These are phyloP conservation scores for Blastobotrys serpentis DNA, from an alignment of 1,139 yeast genomes.

Conservation along the genomic window DNA sequence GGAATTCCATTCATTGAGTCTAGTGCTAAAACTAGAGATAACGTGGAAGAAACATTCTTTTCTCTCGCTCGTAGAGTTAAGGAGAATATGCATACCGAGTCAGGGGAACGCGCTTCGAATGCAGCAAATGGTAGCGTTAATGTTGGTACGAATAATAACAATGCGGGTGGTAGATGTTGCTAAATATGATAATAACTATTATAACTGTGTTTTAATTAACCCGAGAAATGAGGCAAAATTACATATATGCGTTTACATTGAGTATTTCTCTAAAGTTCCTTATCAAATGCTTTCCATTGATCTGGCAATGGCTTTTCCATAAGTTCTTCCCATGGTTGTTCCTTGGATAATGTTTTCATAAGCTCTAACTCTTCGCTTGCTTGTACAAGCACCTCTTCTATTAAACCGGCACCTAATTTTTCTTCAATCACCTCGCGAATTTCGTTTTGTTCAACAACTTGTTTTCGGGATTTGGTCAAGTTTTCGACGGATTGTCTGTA, in stretches of 20 bases:
- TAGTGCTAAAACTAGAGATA: conserved; percentile 88
- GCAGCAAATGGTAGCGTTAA: conserved; percentile 28
- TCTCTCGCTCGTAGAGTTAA: conserved; percentile 86
- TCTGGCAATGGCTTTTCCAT: conserved; percentile 43
- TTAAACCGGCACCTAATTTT: conserved; percentile 77
- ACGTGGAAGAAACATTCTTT: conserved; percentile 89
- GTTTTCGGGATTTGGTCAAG: conserved; percentile 67
- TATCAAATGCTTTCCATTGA: conserved; percentile 40
- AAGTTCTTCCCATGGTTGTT: conserved; percentile 56
- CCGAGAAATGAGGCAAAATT: too few species aligned
- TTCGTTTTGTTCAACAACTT: conserved; percentile 63
- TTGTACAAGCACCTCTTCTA: conserved; percentile 79
- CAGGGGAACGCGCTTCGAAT: conserved; percentile 25
- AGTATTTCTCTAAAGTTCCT: conserved; percentile 9
- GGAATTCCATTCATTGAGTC: conserved; percentile 93
- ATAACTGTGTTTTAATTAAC: too few species aligned
- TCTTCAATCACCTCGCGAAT: conserved; percentile 67
- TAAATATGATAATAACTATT: conserved; percentile 14
- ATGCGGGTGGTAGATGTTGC: conserved; percentile 29
- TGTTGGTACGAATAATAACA: conserved; percentile 23
- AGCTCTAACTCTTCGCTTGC: conserved; percentile 78
- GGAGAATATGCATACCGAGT: conserved; percentile 58
- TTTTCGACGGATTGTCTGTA: conserved; percentile 76
- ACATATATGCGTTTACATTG: background rate
- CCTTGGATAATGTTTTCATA: conserved; percentile 64